phyloP scores from a whole-genome alignment of 257 asterid genomes.

The Penstemon barbatus region DNA sequence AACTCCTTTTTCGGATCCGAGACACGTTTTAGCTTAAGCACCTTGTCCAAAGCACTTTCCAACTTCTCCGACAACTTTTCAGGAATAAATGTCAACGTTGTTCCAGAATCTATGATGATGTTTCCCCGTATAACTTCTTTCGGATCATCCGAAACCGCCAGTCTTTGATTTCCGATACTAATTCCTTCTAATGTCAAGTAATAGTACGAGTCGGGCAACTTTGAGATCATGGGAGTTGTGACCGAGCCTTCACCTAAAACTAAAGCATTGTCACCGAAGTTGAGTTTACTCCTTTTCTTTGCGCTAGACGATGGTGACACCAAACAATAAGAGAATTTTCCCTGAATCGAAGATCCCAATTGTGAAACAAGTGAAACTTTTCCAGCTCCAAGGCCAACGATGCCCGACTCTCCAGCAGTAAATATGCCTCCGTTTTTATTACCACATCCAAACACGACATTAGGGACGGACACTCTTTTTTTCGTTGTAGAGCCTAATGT shows the following conservation, averaged over 20 bases:
- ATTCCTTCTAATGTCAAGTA: conserved; percentile 33
- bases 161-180: conserved; percentile 17
- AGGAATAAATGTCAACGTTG: conserved; percentile 36
- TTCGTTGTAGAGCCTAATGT: conserved; percentile 21
- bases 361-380: conserved; percentile 35
- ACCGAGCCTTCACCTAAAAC: conserved; percentile 30
- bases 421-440: conserved; percentile 26
- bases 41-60: conserved; percentile 13
- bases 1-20: conserved; percentile 25
- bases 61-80: conserved; percentile 17
- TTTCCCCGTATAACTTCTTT: conserved; percentile 23
- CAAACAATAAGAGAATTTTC: conserved; percentile 44
- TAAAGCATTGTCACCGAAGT: conserved; percentile 32
- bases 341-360: conserved; percentile 15
- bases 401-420: conserved; percentile 25
- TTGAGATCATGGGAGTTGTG: conserved; percentile 28
- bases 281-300: conserved; percentile 31
- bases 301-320: not conserved
- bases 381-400: conserved; percentile 45
- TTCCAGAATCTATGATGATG: conserved; percentile 45
- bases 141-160: not conserved
- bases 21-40: conserved; percentile 23
- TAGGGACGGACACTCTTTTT: conserved; percentile 8
- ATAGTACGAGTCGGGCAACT: conserved; percentile 11
- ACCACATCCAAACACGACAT: conserved; percentile 38